These are phyloP conservation scores for Patellaria atrata DNA, from an alignment of 495 filamentous ascomycete genomes.

Conservation along the genomic window DNA sequence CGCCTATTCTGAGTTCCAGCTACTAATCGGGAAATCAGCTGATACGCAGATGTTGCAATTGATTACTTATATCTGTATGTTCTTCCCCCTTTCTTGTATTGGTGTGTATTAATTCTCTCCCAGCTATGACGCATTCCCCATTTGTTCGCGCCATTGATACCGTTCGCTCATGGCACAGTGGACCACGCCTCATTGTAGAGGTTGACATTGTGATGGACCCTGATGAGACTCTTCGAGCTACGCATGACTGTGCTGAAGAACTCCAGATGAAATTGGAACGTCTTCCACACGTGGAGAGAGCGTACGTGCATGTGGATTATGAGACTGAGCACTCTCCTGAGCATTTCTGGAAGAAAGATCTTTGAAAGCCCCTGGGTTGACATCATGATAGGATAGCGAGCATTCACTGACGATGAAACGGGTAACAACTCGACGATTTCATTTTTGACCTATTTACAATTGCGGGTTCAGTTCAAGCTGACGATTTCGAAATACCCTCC, in stretches of 20 bases:
- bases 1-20: slow-evolving; percentile 77
- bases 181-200: slow-evolving; percentile 61
- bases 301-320: slow-evolving; percentile 96
- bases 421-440: too few species aligned
- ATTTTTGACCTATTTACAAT: too few species aligned
- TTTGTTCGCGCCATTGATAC: slow-evolving; percentile 78
- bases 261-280: slow-evolving; percentile 90
- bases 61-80: slow-evolving; percentile 83
- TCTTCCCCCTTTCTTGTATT: background rate
- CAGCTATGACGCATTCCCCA: slow-evolving; percentile 75
- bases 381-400: too few species aligned
- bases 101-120: slow-evolving; percentile 1
- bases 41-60: slow-evolving; percentile 76
- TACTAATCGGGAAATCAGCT: slow-evolving; percentile 80
- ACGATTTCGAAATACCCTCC: too few species aligned
- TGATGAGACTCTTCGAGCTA: slow-evolving; percentile 43
- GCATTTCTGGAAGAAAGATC: slow-evolving; percentile 32
- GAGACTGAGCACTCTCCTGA: slow-evolving; percentile 91
- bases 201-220: slow-evolving; percentile 31
- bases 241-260: slow-evolving; percentile 88
- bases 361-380: too few species aligned
- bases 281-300: slow-evolving; percentile 80
- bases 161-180: slow-evolving; percentile 81
- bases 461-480: too few species aligned
- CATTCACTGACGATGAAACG: too few species aligned